A percentile compares a stretch with the other conserved stretches of the same genome.
These are phyloP conservation scores for Strobilomyces confusus DNA, from an alignment of 768 basidiomycete genomes.

Conservation along the genomic window DNA sequence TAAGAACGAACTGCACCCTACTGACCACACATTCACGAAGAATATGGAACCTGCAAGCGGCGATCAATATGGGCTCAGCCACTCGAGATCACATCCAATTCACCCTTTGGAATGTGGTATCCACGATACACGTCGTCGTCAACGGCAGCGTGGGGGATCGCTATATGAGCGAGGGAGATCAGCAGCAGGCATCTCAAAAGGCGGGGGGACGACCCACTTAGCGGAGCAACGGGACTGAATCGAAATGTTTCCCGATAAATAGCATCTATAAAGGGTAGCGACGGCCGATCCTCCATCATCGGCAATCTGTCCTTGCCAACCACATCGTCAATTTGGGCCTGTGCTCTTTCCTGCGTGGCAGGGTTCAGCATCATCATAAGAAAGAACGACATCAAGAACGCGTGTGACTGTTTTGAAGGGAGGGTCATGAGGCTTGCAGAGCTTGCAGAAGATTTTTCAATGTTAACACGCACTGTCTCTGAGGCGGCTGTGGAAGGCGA, in stretches of 20 bases:
- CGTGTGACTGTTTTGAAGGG: neutral
- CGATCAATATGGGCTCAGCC: neutral
- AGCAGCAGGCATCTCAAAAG: neutral
- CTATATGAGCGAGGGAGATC: neutral
- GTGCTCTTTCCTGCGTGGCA: neutral
- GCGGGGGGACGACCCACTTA: neutral
- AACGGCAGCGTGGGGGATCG: conserved; percentile 19
- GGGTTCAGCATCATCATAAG: conserved; percentile 4
- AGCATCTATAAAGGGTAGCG: conserved; percentile 9
- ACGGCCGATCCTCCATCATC: conserved; percentile 4
- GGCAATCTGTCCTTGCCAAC: conserved; percentile 7
- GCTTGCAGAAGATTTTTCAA: neutral
- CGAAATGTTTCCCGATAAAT: conserved; percentile 5
- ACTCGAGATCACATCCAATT: neutral
- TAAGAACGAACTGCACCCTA: neutral
- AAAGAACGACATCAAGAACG: neutral
- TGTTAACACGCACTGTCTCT: neutral
- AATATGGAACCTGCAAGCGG: conserved; percentile 2
- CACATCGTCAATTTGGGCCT: conserved; percentile 9
- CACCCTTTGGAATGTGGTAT: conserved; percentile 38
- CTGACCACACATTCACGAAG: conserved; percentile 10
- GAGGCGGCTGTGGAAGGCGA: neutral
- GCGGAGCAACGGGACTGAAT: neutral
- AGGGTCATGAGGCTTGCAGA: neutral
- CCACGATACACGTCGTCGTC: conserved; percentile 18